Evolutionary conservation across 2,329 filamentous ascomycete genomes (phyloP), one percentile per base, ranked within the genome.

Genomic region (Colletotrichum caudatum): DNA sequence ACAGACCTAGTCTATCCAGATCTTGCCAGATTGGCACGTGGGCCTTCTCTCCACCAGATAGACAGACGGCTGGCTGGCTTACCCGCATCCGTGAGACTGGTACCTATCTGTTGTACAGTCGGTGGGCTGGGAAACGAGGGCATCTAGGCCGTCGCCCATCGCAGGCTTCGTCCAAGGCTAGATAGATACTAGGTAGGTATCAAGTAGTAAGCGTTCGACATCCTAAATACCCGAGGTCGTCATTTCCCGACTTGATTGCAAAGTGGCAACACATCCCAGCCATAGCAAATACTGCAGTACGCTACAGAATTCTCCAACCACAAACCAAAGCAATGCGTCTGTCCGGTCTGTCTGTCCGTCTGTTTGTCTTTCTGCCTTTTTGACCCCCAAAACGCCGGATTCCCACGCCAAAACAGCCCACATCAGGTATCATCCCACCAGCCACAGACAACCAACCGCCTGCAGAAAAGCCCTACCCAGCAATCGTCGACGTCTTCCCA

Each of bases 341-440:
- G 7, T 9, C 35, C 5, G 35, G 9, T 29, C 37, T 44, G 16
- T 41, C 60, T 44, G 16, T 41, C 60, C 3, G 29, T 29, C 26
- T 29, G 26, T 29, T 3, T 29, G 26, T 29, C 29, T 29, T 3
- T 29, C 29, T 63, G n/a, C 50, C 26, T 46, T 64, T 64, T 64
- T 33, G 51, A 44, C 44, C 18, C 44, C 61, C 61, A 11, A 56
- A 46, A 64, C 61, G 61, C 61, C 61, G 37, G 37, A 46, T 56
- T 2, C 50, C 37, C 11, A 64, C 20, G 37, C 61, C 37, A 26
- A 46, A 64, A 26, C 26, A 37, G 6, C 26, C 37, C 23, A n/a
- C 16, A 16, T 23, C 39, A 46, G 51, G 14, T 44, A 46, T 33
- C 50, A 12, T 64, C 20, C 23, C 50, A n/a, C 46, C 44, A 8